These are phyloP conservation scores for Paramecium primaurelia DNA, from an alignment of 73 alveolate species.

Conservation along the genomic window DNA sequence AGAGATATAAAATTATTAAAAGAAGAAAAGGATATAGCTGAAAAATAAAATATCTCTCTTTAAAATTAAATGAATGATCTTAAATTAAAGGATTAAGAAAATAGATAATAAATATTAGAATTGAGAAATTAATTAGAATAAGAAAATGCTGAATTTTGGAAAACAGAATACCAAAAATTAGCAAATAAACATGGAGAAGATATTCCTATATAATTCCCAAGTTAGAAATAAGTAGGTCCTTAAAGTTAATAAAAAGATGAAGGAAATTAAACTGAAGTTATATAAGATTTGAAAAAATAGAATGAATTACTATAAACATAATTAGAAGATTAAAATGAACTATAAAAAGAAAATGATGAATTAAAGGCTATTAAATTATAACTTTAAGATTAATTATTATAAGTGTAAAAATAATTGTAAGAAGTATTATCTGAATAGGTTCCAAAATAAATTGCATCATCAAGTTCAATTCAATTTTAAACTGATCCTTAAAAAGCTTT, in stretches of 20 bases:
- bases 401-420: background rate
- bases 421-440: background rate
- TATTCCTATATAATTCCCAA: background rate
- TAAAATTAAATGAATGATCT: background rate
- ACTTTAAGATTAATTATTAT: background rate
- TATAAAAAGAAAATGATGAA: background rate
- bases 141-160: background rate
- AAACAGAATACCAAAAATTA: background rate
- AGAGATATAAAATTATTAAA: background rate
- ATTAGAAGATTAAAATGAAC: background rate
- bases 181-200: background rate
- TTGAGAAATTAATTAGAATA: background rate
- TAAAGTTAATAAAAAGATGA: background rate
- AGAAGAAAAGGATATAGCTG: background rate
- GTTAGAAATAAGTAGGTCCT: background rate
- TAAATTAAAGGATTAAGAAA: background rate
- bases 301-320: background rate
- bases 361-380: background rate
- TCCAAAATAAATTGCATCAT: background rate
- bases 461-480: background rate
- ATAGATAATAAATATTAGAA: background rate
- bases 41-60: background rate
- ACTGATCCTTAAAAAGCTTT: background rate
- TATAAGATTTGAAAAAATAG: background rate
- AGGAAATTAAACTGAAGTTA: background rate